Evolutionary conservation across 2,329 filamentous ascomycete species (phyloP).

Genomic region (Paecilomyces fulvus): DNA sequence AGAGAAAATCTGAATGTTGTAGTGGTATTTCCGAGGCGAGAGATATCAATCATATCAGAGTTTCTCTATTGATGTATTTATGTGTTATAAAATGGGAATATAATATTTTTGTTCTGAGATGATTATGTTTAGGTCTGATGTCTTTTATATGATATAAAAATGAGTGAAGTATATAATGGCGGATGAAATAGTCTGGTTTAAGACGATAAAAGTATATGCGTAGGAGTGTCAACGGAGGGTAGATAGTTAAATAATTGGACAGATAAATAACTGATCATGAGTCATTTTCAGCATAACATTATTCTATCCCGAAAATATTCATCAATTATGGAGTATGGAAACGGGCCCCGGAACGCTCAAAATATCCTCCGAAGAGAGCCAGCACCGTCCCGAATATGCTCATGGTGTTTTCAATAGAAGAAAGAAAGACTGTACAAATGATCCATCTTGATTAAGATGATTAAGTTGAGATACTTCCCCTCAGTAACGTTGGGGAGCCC

Average conservation of each 20-base stretch:
- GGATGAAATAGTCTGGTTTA: too few relatives aligned
- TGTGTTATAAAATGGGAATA: not conserved
- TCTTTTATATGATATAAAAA: not conserved
- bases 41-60: not conserved
- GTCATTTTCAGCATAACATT: not conserved
- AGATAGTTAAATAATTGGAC: too few relatives aligned
- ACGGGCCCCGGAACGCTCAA: not conserved
- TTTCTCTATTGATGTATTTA: not conserved
- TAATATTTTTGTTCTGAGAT: not conserved
- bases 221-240: too few relatives aligned
- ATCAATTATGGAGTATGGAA: not conserved
- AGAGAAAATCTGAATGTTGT: not conserved
- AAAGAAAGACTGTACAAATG: not conserved
- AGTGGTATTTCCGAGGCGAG: constrained; percentile 10
- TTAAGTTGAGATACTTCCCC: not conserved
- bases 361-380: not conserved
- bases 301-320: not conserved
- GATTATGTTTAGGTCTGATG: not conserved
- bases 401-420: not conserved
- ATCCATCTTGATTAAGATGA: not conserved
- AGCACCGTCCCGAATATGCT: not conserved
- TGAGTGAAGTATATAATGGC: too few relatives aligned
- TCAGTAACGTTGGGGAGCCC: constrained; percentile 27
- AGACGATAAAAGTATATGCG: too few relatives aligned
- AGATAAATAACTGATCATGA: not conserved